Conservation (phyloP, 352 stramenopile species). For the Phytophthora ramorum region DNA sequence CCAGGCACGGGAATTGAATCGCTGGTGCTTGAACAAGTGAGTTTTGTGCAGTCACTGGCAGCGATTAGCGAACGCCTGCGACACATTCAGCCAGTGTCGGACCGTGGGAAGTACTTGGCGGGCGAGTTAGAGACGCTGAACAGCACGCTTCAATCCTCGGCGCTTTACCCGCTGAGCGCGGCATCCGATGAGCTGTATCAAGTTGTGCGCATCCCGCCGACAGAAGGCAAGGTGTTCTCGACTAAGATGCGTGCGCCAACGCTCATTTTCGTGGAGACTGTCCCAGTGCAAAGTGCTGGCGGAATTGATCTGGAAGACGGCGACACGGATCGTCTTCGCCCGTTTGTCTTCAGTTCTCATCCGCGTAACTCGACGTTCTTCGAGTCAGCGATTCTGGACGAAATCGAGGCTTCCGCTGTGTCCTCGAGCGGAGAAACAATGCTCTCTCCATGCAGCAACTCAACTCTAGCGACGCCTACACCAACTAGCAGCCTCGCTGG, state of each 20-base stretch:
- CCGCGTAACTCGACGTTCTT: constrained; percentile 70
- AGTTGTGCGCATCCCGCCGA: constrained; percentile 75
- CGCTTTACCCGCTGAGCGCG: constrained; percentile 73
- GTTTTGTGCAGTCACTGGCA: constrained; percentile 75
- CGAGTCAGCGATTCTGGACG: constrained; percentile 48
- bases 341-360: constrained; percentile 61
- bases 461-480: constrained; percentile 35
- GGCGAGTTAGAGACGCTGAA: constrained; percentile 65
- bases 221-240: constrained; percentile 85
- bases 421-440: constrained; percentile 35
- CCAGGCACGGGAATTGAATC: constrained; percentile 48
- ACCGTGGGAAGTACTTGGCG: constrained; percentile 55
- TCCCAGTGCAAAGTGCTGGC: constrained; percentile 59
- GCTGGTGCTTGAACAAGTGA: constrained; percentile 78
- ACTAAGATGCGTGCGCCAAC: constrained; percentile 86
- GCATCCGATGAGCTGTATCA: constrained; percentile 79
- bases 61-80: constrained; percentile 76
- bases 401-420: constrained; percentile 43
- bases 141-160: constrained; percentile 58
- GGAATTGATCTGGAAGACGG: constrained; percentile 34
- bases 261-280: constrained; percentile 77
- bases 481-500: constrained; percentile 15
- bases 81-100: constrained; percentile 64
- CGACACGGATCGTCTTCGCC: constrained; percentile 49
- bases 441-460: constrained; percentile 33